Percentiles rank a stretch among this genome's conserved stretches.
Conservation (phyloP, 352 stramenopile species). For the Phytophthora cryptogea region DNA sequence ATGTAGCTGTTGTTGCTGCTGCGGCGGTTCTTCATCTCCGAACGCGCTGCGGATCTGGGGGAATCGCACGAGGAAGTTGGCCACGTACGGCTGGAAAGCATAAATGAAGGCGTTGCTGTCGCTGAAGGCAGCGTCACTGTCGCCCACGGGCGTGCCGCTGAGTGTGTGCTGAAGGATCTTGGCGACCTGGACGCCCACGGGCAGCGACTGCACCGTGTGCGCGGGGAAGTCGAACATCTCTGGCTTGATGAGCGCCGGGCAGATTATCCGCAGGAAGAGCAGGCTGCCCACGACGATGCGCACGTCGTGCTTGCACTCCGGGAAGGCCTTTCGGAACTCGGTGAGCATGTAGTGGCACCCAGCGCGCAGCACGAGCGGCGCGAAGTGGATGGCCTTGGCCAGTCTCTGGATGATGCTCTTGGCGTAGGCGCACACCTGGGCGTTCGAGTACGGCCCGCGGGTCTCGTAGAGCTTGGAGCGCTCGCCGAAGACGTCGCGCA, state of each 20-base stretch:
- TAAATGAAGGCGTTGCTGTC: slow-evolving; percentile 69
- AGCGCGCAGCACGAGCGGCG: slow-evolving; percentile 73
- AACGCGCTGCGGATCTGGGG: slow-evolving; percentile 51
- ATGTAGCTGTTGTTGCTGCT: slow-evolving; percentile 20
- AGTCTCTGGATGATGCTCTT: slow-evolving; percentile 71
- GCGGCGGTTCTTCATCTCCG: slow-evolving; percentile 28
- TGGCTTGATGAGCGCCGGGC: slow-evolving; percentile 80
- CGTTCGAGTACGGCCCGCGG: slow-evolving; percentile 25
- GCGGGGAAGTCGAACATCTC: slow-evolving; percentile 76
- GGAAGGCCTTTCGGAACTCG: slow-evolving; percentile 76
- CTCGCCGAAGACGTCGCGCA: slow-evolving; percentile 77
- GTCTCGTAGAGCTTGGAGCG: slow-evolving; percentile 57
- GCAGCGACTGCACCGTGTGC: slow-evolving; percentile 56
- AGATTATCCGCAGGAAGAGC: slow-evolving; percentile 79
- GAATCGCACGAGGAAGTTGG: slow-evolving; percentile 65
- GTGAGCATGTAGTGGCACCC: slow-evolving; percentile 71
- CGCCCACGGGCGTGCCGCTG: slow-evolving; percentile 54
- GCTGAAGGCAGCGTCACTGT: slow-evolving; percentile 48
- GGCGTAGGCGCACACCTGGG: slow-evolving; percentile 57
- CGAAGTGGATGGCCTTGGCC: slow-evolving; percentile 72
- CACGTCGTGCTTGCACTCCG: slow-evolving; percentile 55
- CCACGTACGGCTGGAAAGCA: slow-evolving; percentile 65
- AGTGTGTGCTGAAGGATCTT: slow-evolving; percentile 84
- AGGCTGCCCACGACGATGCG: slow-evolving; percentile 78
- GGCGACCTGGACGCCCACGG: slow-evolving; percentile 71